Evolutionary conservation across 306 rosid genomes (phyloP), one percentile per base, ranked within the genome.

Genomic region (Albizia julibrissin): DNA sequence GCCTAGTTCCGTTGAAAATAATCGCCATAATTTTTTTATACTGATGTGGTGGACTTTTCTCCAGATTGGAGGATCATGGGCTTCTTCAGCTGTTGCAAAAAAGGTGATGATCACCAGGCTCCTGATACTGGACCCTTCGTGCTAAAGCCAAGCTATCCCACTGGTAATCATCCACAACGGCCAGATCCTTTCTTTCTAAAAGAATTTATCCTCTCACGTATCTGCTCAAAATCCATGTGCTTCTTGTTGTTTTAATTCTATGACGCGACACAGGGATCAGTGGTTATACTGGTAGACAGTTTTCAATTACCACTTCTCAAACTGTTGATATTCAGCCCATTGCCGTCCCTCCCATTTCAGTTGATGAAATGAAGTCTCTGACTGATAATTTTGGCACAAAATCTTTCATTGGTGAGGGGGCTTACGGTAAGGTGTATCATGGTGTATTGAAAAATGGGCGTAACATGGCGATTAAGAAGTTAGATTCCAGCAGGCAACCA

Each of bases 31-130:
- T 49, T 19, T 56, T 37, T 69, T 52, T 75, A 69, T 50, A 52
- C 46, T 80, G 15, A 74, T 67, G 54, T 50, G 64, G 78, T 29
- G 54, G 50, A 37, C 72, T 58, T 75, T 62, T 16, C 56, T 79
- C n/a, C 68, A 84, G 85, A 68, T 58, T 27, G 49, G 79, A 81
- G 62, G 72, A 86, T 73, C 39, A 89, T 89, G 92, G 76, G 89
- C 87, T 86, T 86, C 81, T 89, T 89, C 68, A 40, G 91, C 72
- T 94, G 91, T 69, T 92, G 97, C 88, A 89, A 77, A 68, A 85
- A 79, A 47, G 83, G 88, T 83, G 97, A 92, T 61, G 50, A 74
- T 81, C 79, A 44, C 18, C 58, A 50, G 86, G 84, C 61, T 87
- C 64, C 86, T 50, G 88, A 85, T 50, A 49, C 75, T 81, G 85